Percentiles rank a stretch among this genome's conserved stretches.
Evolutionary conservation across 2,329 filamentous ascomycete genomes (phyloP).

Genomic region (Colletotrichum musicola): DNA sequence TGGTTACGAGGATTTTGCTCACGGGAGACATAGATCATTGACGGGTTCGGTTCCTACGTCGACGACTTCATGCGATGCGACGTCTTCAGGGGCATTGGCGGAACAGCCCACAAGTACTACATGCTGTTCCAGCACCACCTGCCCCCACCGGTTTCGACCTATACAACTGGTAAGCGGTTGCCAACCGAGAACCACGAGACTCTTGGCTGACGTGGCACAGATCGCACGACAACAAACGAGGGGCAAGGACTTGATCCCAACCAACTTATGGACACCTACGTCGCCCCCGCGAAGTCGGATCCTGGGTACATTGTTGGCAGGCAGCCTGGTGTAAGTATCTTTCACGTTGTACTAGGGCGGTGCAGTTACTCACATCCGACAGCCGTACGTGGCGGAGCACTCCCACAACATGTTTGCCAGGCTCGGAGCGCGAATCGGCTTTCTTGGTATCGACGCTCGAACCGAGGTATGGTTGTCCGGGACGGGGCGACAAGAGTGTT

Average conservation of each 20-base stretch:
- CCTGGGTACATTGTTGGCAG: constrained; percentile 82
- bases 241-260: constrained; percentile 72
- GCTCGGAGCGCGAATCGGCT: constrained; percentile 84
- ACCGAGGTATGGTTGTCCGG: constrained; percentile 73
- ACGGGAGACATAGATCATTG: constrained; percentile 75
- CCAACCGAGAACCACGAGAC: constrained; percentile 47
- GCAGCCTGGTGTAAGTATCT: constrained; percentile 74
- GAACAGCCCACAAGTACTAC: constrained; percentile 97
- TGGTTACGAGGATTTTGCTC: too few species aligned
- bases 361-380: constrained; percentile 49
- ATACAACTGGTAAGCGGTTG: constrained; percentile 74
- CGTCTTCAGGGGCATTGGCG: constrained; percentile 92
- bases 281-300: constrained; percentile 69
- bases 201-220: constrained; percentile 9
- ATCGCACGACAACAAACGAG: constrained; percentile 31
- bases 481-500: not conserved
- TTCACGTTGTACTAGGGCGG: not conserved
- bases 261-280: constrained; percentile 81
- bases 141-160: constrained; percentile 86
- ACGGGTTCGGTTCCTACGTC: constrained; percentile 94
- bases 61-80: constrained; percentile 93
- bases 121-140: constrained; percentile 97
- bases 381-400: constrained; percentile 89
- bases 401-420: constrained; percentile 90
- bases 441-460: constrained; percentile 91